Evolutionary conservation across 768 basidiomycete species (phyloP), one percentile per base, ranked within the genome.

Genomic region (Calocybe gangraenosa): DNA sequence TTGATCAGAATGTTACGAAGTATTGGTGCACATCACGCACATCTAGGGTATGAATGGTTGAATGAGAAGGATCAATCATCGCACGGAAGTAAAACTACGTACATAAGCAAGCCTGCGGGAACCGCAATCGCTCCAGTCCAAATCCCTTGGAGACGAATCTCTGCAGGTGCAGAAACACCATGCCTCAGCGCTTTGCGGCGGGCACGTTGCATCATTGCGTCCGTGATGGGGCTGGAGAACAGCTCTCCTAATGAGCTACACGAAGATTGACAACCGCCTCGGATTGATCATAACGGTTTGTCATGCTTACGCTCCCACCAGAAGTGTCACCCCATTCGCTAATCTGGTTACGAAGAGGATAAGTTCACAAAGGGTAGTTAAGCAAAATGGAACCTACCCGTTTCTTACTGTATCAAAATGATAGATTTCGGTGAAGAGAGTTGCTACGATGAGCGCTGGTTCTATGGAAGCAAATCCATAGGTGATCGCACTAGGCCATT

Each of bases 381-480:
- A 35, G 30, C 14, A 31, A 15, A 34, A 17, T 2, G 18, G 44
- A 42, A 25, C 17, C 15, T 45, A 67, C 67, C 66, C 67, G 33
- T 69, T 67, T 7, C 57, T 55, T 9, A 65, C 66, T 5, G 69
- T 67, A 43, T 68, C 61, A 42, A 69, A 70, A 14, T 65, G 58
- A 46, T 68, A 69, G n/a, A 67, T 48, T 30, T 63, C 44, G 3
- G 66, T 67, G 49, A 68, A 69, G 2, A 70, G 46, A 6, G 67
- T 60, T 3, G 69, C 67, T 37, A 70, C 33, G 6, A 62, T 70
- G 44, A 70, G 51, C 8, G 67, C 67, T 22, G 68, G 68, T 43
- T 69, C 68, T 11, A 69, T 69, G 7, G 67, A 67, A 0, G 67
- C 67, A 40, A 65, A 67, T 2, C 68, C 68, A 46, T 68, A 70